Evolutionary conservation across 306 rosid species (phyloP), one percentile per base, ranked within the genome.

Genomic region (barrel medic (Medicago truncatula)): DNA sequence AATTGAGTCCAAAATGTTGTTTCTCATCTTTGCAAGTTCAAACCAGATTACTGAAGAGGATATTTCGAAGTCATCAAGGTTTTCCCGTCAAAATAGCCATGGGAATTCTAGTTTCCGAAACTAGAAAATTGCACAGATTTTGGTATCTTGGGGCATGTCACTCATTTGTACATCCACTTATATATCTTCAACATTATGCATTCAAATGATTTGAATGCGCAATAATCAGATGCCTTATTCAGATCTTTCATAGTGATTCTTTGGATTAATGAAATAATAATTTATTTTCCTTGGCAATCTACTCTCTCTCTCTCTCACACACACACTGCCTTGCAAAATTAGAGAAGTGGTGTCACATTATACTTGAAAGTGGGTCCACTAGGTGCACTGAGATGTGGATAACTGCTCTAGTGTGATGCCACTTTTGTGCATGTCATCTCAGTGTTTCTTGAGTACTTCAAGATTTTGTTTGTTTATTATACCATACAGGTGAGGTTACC

Each of bases 101-200:
- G 72, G 66, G 70, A 77, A 74, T 77, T 90, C 76, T 76, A 64
- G 18, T 79, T 84, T 81, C 69, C 60, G 44, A 77, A 77, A 54
- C 40, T 56, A 52, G 73, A 56, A 77, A 47, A 70, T 14, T 70
- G 70, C 78, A 63, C 84, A 73, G 77, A 75, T 88, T 84, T 86
- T 81, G 89, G 73, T 71, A 76, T 82, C 86, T 23, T 81, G 73
- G 49, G 78, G 36, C 67, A 23, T 15, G 39, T 64, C 78, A 43
- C 82, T 85, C 65, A 25, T 79, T 71, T 91, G 92, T 91, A 88
- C 83, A 82, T 88, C 87, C 82, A 65, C 67, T 64, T 59, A 67
- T 80, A 70, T 74, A 54, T 74, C 70, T 70, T 67, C n/a, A 16
- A 62, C 76, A 53, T 21, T 82, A 76, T 81, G 84, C 53, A 23